These are phyloP conservation scores for Scedosporium minutisporum DNA, from an alignment of 2,329 filamentous ascomycete genomes.

Conservation along the genomic window DNA sequence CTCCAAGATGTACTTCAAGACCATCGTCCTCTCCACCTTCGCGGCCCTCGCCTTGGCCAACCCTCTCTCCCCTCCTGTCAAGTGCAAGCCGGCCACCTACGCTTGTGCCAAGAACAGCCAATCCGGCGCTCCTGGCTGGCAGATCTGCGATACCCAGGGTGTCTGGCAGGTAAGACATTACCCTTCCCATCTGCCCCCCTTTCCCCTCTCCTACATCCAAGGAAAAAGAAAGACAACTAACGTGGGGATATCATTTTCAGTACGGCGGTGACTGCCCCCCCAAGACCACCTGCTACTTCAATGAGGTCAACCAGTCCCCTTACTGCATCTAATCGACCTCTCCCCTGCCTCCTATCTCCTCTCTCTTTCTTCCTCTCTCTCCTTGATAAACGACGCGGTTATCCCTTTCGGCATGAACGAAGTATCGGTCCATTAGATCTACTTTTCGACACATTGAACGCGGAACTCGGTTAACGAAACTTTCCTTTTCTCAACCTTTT, in stretches of 20 bases:
- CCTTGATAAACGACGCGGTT: not conserved
- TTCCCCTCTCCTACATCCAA: not conserved
- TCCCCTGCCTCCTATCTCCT: not conserved
- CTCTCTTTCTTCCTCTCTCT: not conserved
- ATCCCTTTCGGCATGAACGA: not conserved
- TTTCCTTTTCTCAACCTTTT: too few relatives aligned
- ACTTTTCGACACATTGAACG: too few relatives aligned
- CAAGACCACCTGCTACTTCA: constrained; percentile 26
- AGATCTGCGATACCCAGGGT: constrained; percentile 20
- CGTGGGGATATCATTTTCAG: constrained; percentile 11
- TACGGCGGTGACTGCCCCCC: constrained; percentile 24
- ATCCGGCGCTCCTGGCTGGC: constrained; percentile 17
- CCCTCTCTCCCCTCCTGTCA: constrained; percentile 5
- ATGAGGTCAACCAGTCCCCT: constrained; percentile 22
- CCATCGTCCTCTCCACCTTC: constrained; percentile 14
- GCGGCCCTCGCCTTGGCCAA: constrained; percentile 11
- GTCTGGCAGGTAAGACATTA: constrained; percentile 23
- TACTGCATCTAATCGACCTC: constrained; percentile 21
- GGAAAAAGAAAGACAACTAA: not conserved
- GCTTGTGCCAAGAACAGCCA: constrained; percentile 16
- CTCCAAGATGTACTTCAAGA: constrained; percentile 10
- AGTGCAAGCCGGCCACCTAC: constrained; percentile 26
- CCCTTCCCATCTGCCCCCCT: not conserved
- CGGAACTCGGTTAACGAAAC: too few relatives aligned
- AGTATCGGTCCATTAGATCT: not conserved